Conservation (phyloP, 139 green algal species). For the Ostreobium quekettii region DNA sequence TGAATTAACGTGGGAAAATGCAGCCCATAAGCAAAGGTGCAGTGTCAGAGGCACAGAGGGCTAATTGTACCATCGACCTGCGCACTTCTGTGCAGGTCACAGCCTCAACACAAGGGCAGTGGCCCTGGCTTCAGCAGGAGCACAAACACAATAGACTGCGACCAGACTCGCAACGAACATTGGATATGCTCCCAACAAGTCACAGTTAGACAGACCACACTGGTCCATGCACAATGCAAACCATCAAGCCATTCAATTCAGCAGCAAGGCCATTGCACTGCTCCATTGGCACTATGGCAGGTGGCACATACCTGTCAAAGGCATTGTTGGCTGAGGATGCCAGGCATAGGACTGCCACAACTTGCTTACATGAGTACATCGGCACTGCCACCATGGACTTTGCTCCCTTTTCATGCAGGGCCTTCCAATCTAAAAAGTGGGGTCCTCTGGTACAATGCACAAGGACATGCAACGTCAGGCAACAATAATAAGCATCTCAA, state of each 20-base stretch:
- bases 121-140: neutral
- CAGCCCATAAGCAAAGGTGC: neutral
- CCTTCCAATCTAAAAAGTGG: conserved; percentile 46
- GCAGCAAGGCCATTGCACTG: too few species aligned
- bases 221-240: conserved; percentile 8
- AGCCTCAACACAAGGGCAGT: neutral
- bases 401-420: conserved; percentile 29
- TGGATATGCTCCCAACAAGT: too few species aligned
- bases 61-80: neutral
- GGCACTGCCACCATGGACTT: conserved; percentile 42
- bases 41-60: neutral
- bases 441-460: conserved; percentile 28
- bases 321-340: conserved; percentile 29
- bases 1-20: conserved; percentile 12
- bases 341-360: conserved; percentile 42
- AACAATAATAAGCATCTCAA: too few species aligned
- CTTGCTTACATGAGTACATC: conserved; percentile 32
- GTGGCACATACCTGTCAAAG: conserved; percentile 25
- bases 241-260: too few species aligned
- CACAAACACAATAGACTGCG: too few species aligned
- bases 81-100: conserved; percentile 1
- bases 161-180: too few species aligned
- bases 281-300: neutral
- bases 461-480: neutral
- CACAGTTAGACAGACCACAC: neutral